Evolutionary conservation across 1,284 basidiomycete species (phyloP).

Genomic region (Coniferiporia weirii): DNA sequence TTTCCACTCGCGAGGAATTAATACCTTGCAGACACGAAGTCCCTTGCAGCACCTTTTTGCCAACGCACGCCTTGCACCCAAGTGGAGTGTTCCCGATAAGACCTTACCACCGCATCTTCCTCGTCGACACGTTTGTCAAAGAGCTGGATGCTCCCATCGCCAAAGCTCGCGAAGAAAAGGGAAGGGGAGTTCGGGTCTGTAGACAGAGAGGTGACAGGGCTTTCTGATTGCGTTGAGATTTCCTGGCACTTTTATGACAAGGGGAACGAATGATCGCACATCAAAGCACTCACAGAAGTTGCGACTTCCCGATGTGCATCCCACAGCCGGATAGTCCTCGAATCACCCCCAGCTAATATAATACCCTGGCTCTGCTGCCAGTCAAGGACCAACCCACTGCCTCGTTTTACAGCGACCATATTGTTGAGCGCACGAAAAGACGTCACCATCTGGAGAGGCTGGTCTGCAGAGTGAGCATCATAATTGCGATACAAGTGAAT

Average conservation of each 20-base stretch:
- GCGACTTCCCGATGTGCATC: slow-evolving; percentile 91
- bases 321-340: slow-evolving; percentile 87
- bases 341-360: slow-evolving; percentile 88
- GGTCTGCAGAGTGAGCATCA: slow-evolving; percentile 57
- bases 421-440: slow-evolving; percentile 90
- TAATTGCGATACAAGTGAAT: slow-evolving; percentile 93
- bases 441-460: slow-evolving; percentile 81
- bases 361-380: slow-evolving; percentile 92
- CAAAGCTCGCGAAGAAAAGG: slow-evolving; percentile 88
- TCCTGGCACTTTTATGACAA: slow-evolving; percentile 1
- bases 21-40: slow-evolving; percentile 88
- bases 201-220: slow-evolving; percentile 82
- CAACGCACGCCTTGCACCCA: slow-evolving; percentile 93
- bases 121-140: slow-evolving; percentile 89
- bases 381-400: slow-evolving; percentile 82
- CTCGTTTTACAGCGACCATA: slow-evolving; percentile 64
- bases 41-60: slow-evolving; percentile 68
- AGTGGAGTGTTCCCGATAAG: slow-evolving; percentile 78
- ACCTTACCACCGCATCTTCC: slow-evolving; percentile 79
- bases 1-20: neutral
- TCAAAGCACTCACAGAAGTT: slow-evolving; percentile 52
- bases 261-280: neutral
- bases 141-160: slow-evolving; percentile 85
- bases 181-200: slow-evolving; percentile 78
- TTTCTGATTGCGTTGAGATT: slow-evolving; percentile 73